Percentiles rank a stretch among this genome's conserved stretches.
Conservation (phyloP, 2,329 filamentous ascomycete genomes). For the Phoma herbarum region DNA sequence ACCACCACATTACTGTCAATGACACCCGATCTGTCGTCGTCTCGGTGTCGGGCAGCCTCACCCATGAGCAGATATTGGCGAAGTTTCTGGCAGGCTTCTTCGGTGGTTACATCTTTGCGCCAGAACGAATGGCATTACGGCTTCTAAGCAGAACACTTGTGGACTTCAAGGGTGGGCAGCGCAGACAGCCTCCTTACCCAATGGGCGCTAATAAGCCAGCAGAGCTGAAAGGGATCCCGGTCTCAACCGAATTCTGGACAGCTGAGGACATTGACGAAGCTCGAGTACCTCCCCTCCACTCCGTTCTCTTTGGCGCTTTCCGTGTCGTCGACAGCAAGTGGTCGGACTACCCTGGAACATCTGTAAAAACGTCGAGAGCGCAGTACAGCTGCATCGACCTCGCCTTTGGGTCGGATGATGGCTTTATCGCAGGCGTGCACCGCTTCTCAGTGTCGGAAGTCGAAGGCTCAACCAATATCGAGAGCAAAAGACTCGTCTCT, state of each 20-base stretch:
- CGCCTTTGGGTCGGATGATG: constrained; percentile 11
- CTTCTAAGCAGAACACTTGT: neutral
- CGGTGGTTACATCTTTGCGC: constrained; percentile 2
- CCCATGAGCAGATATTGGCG: constrained; percentile 9
- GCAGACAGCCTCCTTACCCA: neutral
- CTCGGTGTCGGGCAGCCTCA: neutral
- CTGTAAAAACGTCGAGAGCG: too few species aligned
- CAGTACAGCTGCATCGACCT: constrained; percentile 5
- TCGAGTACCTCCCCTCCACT: neutral
- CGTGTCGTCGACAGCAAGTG: neutral
- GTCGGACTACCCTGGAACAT: neutral
- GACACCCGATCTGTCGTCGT: constrained; percentile 1
- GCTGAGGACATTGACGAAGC: neutral
- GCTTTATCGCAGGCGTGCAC: constrained; percentile 17
- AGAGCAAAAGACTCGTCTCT: neutral
- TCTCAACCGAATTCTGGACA: neutral
- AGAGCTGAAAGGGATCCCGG: neutral
- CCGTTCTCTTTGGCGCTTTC: constrained; percentile 2
- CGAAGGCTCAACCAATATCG: neutral
- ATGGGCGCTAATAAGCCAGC: neutral
- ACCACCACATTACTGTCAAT: neutral
- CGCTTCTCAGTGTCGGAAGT: constrained; percentile 16
- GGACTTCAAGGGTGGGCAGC: neutral
- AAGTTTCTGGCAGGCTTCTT: constrained; percentile 4
- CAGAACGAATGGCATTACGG: neutral